phyloP scores from a whole-genome alignment of 2,329 filamentous ascomycete genomes.

The Fusarium sp. region DNA sequence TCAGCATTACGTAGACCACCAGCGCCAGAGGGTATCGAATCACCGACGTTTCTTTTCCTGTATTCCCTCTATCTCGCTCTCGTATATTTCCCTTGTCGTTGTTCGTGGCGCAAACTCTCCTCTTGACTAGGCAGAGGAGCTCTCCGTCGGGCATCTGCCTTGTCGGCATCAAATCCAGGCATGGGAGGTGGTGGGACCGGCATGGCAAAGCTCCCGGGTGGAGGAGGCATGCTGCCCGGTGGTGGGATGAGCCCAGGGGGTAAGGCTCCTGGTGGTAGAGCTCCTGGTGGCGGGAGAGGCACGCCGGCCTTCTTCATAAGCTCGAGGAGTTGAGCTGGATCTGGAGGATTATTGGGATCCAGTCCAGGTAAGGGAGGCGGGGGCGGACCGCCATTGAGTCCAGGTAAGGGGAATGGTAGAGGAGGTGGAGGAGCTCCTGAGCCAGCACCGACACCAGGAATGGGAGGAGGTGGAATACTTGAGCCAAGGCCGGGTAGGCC shows the following conservation, averaged over 20 bases:
- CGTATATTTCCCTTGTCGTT: slow-evolving; percentile 70
- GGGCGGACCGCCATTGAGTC: slow-evolving; percentile 54
- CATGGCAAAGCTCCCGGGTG: slow-evolving; percentile 45
- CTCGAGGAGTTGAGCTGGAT: slow-evolving; percentile 68
- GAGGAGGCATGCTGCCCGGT: slow-evolving; percentile 47
- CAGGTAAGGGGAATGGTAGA: slow-evolving; percentile 63
- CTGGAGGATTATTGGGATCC: slow-evolving; percentile 67
- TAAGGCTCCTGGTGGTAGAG: slow-evolving; percentile 53
- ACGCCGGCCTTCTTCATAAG: slow-evolving; percentile 72
- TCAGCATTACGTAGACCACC: slow-evolving; percentile 23
- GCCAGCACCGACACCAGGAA: slow-evolving; percentile 59
- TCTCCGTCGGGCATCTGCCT: slow-evolving; percentile 55
- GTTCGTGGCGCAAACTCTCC: slow-evolving; percentile 81
- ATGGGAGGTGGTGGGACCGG: slow-evolving; percentile 51
- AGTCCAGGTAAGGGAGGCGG: slow-evolving; percentile 62
- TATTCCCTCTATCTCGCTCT: slow-evolving; percentile 51
- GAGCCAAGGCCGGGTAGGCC: slow-evolving; percentile 54
- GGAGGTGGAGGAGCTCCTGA: slow-evolving; percentile 54
- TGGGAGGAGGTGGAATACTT: slow-evolving; percentile 52
- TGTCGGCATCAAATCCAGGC: slow-evolving; percentile 45
- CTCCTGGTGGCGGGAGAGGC: slow-evolving; percentile 63
- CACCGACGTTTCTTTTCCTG: slow-evolving; percentile 1
- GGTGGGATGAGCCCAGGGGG: slow-evolving; percentile 57
- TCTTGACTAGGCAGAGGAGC: slow-evolving; percentile 84
- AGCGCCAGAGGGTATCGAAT: slow-evolving; percentile 38